Evolutionary conservation across 148 eudicot genomes (phyloP), one percentile per base, ranked within the genome.

Genomic region (Heliosperma pusillum): DNA sequence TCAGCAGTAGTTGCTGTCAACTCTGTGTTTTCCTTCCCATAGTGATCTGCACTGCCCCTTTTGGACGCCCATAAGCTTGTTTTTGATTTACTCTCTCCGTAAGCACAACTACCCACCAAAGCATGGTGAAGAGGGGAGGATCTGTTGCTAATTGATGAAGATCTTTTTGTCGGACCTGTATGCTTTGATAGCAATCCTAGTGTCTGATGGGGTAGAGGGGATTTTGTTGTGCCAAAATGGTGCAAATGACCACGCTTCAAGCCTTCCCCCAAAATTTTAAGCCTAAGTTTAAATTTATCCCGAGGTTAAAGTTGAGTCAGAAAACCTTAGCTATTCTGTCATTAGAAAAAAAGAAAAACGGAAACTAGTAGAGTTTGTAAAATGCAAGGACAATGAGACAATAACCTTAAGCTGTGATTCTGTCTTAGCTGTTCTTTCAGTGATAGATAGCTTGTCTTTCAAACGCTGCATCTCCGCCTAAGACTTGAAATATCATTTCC

Each of bases 381-480:
- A 40, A 22, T 77, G 64, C 22, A 68, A 67, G 22, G 24, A 13
- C n/a, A 25, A 36, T 59, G 65, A 26, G 50, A 22, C 42, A 20
- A 74, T 52, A 69, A 93, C 98, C 92, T 95, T 95, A 59, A 95
- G 85, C 80, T 85, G 93, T 58, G 93, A 89, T 87, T 92, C 98
- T 61, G 89, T 91, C 74, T 87, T 90, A 9, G 97, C 97, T 0
- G 96, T 88, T 83, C 93, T 89, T 82, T 95, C 98, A 60, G 93
- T 78, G 76, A 90, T 77, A 68, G 85, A 82, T 74, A 92, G 77
- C 78, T 92, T 92, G 63, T 92, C 93, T 80, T 78, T 89, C 72
- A 95, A 73, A 56, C 91, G 86, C 79, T 95, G 90, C 82, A 88
- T 85, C 83, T 95, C 97, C 66, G 93, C 98, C 95, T 93, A 73